Conservation (phyloP, 2,329 filamentous ascomycete species). For the Penicillium sclerotigenum region DNA sequence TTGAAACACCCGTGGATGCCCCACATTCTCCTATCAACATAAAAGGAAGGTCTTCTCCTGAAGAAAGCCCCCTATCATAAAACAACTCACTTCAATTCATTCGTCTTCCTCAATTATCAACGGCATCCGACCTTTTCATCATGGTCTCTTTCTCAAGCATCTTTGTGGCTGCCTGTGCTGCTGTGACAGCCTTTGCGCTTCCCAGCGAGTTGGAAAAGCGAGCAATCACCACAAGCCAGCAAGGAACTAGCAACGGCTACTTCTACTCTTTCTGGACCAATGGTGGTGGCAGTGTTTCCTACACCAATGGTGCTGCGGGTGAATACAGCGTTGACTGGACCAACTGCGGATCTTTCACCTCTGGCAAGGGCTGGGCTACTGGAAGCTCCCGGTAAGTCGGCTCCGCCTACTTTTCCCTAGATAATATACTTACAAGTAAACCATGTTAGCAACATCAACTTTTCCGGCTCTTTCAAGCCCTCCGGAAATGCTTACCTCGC, state of each 20-base stretch:
- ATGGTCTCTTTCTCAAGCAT: conserved; percentile 31
- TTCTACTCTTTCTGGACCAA: conserved; percentile 53
- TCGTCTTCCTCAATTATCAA: not conserved
- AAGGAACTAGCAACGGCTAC: conserved; percentile 43
- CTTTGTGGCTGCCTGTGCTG: conserved; percentile 23
- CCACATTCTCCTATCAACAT: conserved; percentile 1
- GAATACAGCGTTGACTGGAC: conserved; percentile 49
- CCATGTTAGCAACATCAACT: conserved; percentile 25
- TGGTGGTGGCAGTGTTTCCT: conserved; percentile 43
- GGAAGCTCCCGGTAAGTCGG: conserved; percentile 48
- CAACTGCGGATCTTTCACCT: conserved; percentile 53
- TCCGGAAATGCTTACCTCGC: conserved; percentile 35
- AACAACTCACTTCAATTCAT: not conserved
- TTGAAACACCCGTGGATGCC: not conserved
- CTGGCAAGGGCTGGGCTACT: conserved; percentile 58
- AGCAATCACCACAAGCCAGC: conserved; percentile 25
- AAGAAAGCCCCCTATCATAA: not conserved
- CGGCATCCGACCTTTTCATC: not conserved
- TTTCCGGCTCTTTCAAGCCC: conserved; percentile 29
- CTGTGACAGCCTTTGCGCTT: conserved; percentile 22
- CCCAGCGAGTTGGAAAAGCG: conserved; percentile 20
- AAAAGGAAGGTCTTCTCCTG: not conserved
- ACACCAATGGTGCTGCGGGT: conserved; percentile 46
- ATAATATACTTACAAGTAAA: not conserved
- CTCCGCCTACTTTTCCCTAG: not conserved